Evolutionary conservation across 805 yeast genomes (phyloP), one percentile per base, ranked within the genome.

Genomic region (Torulaspora indica): DNA sequence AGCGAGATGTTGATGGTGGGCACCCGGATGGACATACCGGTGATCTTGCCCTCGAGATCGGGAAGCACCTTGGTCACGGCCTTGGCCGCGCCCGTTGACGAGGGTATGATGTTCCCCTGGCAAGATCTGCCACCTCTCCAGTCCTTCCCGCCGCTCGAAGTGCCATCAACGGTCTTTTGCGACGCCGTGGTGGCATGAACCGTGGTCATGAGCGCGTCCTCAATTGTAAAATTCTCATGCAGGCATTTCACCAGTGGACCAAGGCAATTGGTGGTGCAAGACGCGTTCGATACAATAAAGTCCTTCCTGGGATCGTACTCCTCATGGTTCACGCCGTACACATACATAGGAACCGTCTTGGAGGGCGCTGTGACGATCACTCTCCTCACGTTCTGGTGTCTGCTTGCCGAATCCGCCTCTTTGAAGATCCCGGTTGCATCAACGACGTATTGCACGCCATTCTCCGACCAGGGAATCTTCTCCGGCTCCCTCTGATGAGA

Each of bases 91-190:
- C 96, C 96, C 54, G 96, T 88, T 53, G 95, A 85, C 32, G 95
- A 86, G 66, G 96, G 96, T 60, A 88, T 88, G 71, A 88, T 85
- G 84, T 88, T 88, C 68, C 90, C 95, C 52, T 91, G 83, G 68
- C 95, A 95, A 61, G 95, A 84, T 77, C 96, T 85, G 71, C 96
- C 96, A 70, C 96, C 95, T 81, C 96, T 84, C 96, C 96, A 88
- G 79, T 88, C 96, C 80, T 88, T 88, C 80, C 82, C 88, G 30
- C 49, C 49, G 32, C 43, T 38, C 69, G 95, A 86, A 63, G 96
- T 95, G 74, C 96, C 96, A 71, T 88, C 96, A 56, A 88, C 96
- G 52, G 95, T 84, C 82, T 88, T 88, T 75, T 88, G 96, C 63
- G 96, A 85, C 60, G 96, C 96, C 58, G 96, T 88, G 74, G 86